These are phyloP conservation scores for Penicillium lagena DNA, from an alignment of 495 filamentous ascomycete species.

Conservation along the genomic window DNA sequence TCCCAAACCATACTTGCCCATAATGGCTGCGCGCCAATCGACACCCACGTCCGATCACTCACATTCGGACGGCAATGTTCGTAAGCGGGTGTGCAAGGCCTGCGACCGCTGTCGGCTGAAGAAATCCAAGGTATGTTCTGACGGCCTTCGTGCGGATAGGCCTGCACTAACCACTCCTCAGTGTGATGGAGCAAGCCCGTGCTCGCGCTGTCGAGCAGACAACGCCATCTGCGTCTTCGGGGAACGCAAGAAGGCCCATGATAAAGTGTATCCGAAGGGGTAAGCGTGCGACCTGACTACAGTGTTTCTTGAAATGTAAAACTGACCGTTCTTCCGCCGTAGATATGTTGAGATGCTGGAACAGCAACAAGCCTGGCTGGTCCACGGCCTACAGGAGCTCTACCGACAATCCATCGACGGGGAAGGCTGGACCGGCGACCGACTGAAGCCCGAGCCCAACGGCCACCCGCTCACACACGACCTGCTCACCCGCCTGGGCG, in stretches of 20 bases:
- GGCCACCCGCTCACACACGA: conserved; percentile 63
- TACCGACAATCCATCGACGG: conserved; percentile 46
- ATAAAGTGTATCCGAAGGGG: conserved; percentile 61
- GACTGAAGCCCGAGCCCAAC: conserved; percentile 42
- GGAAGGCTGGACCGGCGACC: conserved; percentile 50
- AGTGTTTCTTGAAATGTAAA: neutral
- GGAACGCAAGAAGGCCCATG: conserved; percentile 55
- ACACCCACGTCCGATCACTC: conserved; percentile 38
- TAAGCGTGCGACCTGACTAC: conserved; percentile 31
- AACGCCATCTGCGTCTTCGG: conserved; percentile 58
- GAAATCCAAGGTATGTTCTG: conserved; percentile 53
- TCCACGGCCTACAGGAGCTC: conserved; percentile 54
- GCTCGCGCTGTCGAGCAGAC: conserved; percentile 52
- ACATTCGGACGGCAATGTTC: conserved; percentile 37
- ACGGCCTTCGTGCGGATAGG: neutral
- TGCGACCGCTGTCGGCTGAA: conserved; percentile 60
- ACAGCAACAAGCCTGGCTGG: conserved; percentile 59
- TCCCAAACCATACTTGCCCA: conserved; percentile 10
- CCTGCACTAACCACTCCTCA: conserved; percentile 24
- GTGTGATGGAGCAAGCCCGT: conserved; percentile 57
- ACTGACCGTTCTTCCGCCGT: conserved; percentile 2
- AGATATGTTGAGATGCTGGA: conserved; percentile 71
- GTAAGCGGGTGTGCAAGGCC: conserved; percentile 58
- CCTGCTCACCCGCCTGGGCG: conserved; percentile 52
- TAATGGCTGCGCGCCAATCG: conserved; percentile 42